These are phyloP conservation scores for Didymella arachidicola DNA, from an alignment of 2,329 filamentous ascomycete genomes.

Conservation along the genomic window DNA sequence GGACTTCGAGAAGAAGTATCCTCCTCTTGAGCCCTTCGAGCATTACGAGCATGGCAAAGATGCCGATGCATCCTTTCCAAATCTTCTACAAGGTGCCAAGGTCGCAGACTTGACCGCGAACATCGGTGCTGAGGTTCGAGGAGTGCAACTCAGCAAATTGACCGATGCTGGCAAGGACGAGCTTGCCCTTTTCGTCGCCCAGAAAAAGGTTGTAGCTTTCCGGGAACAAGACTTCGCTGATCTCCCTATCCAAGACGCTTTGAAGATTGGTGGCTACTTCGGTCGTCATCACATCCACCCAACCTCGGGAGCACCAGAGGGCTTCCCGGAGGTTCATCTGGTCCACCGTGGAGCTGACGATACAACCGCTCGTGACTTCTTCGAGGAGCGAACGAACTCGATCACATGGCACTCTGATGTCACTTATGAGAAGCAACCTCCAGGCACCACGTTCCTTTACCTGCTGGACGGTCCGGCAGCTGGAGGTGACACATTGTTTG, in stretches of 20 bases:
- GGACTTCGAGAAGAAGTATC: conserved; percentile 67
- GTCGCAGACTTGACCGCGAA: conserved; percentile 72
- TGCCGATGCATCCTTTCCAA: conserved; percentile 72
- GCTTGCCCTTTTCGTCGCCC: conserved; percentile 75
- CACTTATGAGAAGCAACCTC: conserved; percentile 86
- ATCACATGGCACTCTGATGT: conserved; percentile 92
- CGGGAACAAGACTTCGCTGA: conserved; percentile 72
- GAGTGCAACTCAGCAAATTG: conserved; percentile 75
- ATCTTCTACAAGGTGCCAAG: conserved; percentile 66
- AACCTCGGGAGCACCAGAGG: conserved; percentile 76
- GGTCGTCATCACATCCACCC: conserved; percentile 84
- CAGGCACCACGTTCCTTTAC: conserved; percentile 89
- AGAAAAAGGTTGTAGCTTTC: conserved; percentile 79
- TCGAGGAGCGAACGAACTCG: conserved; percentile 75
- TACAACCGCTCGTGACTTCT: conserved; percentile 67
- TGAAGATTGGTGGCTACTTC: conserved; percentile 77
- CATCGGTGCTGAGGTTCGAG: conserved; percentile 75
- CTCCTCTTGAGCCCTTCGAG: conserved; percentile 72
- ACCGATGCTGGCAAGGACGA: conserved; percentile 76
- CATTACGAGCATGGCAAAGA: conserved; percentile 80
- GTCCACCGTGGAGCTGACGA: conserved; percentile 77
- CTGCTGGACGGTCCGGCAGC: conserved; percentile 80
- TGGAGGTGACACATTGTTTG: conserved; percentile 87
- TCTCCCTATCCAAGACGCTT: conserved; percentile 72
- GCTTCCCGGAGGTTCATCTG: conserved; percentile 77